Conservation (phyloP, 306 rosid genomes). For the Trifolium pratense region DNA sequence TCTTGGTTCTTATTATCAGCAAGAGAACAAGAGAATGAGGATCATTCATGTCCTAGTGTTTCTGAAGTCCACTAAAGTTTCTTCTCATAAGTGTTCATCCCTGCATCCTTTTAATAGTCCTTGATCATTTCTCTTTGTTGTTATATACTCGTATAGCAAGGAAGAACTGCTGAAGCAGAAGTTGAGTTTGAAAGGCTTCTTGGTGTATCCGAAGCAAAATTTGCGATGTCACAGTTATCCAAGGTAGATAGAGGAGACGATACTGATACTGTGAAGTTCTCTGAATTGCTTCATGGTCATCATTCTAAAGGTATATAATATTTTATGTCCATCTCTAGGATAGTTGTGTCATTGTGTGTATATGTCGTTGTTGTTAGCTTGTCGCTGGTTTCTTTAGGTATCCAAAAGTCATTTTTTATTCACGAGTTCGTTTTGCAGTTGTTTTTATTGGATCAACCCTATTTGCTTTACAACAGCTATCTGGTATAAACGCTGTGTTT, state of each 20-base stretch:
- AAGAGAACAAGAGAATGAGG: constrained; percentile 21
- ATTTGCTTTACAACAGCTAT: constrained; percentile 99
- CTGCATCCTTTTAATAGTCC: constrained; percentile 17
- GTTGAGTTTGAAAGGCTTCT: constrained; percentile 83
- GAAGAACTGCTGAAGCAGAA: constrained; percentile 87
- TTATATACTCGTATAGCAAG: constrained; percentile 72
- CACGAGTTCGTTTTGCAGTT: constrained; percentile 90
- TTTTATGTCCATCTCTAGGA: constrained; percentile 30
- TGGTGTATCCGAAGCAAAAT: constrained; percentile 84
- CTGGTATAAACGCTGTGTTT: constrained; percentile 98
- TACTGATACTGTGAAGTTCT: constrained; percentile 64
- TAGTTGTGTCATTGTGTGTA: not conserved
- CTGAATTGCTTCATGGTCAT: constrained; percentile 84
- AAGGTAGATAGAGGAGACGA: constrained; percentile 85
- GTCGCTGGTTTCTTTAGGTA: constrained; percentile 39
- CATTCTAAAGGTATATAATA: constrained; percentile 72
- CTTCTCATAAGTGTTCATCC: constrained; percentile 12
- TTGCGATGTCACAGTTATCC: constrained; percentile 78
- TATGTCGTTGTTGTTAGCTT: constrained; percentile 27
- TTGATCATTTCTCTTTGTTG: constrained; percentile 32
- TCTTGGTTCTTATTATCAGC: constrained; percentile 21
- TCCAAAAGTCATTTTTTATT: constrained; percentile 62
- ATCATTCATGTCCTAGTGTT: not conserved
- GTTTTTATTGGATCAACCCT: constrained; percentile 99
- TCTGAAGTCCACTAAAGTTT: constrained; percentile 21